A percentile compares a stretch with the other conserved stretches of the same genome.
Evolutionary conservation across 164 flowering plant genomes (phyloP).

Genomic region (Aristolochia fimbriata): DNA sequence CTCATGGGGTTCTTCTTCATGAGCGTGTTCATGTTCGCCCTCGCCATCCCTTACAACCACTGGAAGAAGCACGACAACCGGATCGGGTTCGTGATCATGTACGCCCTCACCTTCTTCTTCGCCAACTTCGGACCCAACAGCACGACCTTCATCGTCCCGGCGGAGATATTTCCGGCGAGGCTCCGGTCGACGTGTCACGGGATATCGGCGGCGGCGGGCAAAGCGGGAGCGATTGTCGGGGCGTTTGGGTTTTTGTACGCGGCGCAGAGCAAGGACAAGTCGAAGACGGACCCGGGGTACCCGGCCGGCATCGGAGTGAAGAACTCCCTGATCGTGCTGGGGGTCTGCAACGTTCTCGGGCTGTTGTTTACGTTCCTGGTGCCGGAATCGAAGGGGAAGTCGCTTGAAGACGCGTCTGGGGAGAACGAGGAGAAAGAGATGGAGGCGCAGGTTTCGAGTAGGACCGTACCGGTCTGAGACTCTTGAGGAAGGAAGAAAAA

Average conservation of each 20-base stretch:
- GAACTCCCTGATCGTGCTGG: conserved; percentile 12
- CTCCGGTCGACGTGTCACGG: conserved; percentile 14
- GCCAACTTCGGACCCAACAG: conserved; percentile 18
- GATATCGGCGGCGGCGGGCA: conserved; percentile 13
- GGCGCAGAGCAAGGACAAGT: conserved; percentile 5
- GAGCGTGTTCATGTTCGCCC: conserved; percentile 28
- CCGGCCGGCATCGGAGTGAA: conserved; percentile 13
- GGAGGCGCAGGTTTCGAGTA: neutral
- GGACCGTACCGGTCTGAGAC: conserved; percentile 3
- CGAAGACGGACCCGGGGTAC: conserved; percentile 9
- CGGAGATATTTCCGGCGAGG: conserved; percentile 17
- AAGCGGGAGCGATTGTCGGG: conserved; percentile 12
- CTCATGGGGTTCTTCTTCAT: conserved; percentile 32
- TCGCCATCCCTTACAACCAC: conserved; percentile 14
- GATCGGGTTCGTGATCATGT: conserved; percentile 10
- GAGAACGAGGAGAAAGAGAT: conserved; percentile 7
- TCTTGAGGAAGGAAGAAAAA: too few species aligned
- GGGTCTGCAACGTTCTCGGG: conserved; percentile 5
- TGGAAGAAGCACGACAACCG: conserved; percentile 7
- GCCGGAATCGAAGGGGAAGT: conserved; percentile 15
- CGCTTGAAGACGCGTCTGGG: conserved; percentile 14
- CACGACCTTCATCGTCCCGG: conserved; percentile 17
- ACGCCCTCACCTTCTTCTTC: conserved; percentile 15
- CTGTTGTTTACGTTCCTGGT: conserved; percentile 13
- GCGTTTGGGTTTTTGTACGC: conserved; percentile 19